Evolutionary conservation across 768 basidiomycete species (phyloP).

Genomic region (Clavaria fumosa): DNA sequence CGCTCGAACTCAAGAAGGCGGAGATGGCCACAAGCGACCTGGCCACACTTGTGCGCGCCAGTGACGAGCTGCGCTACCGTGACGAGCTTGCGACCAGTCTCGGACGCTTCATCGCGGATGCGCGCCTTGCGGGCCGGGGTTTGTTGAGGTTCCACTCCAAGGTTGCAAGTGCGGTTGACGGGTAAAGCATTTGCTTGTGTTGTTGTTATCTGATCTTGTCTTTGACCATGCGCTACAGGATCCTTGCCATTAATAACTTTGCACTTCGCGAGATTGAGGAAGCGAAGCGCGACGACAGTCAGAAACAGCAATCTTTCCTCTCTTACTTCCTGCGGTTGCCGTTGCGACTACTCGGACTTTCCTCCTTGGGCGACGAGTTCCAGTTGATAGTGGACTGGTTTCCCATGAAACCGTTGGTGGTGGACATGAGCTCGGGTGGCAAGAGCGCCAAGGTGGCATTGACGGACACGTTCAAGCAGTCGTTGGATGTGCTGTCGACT

Average conservation of each 20-base stretch:
- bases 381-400: no score
- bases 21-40: constrained; percentile 41
- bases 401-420: no score
- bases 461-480: constrained; percentile 16
- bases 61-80: constrained; percentile 27
- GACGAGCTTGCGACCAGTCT: constrained; percentile 28
- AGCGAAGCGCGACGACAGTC: not conserved
- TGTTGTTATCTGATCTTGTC: not conserved
- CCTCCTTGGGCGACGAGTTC: no score
- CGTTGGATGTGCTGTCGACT: constrained; percentile 28
- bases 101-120: constrained; percentile 25
- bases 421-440: no score
- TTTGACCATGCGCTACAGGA: constrained; percentile 17
- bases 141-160: constrained; percentile 30
- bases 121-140: constrained; percentile 26
- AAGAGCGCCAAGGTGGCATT: constrained; percentile 13
- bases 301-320: constrained; percentile 3
- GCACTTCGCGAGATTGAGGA: constrained; percentile 28
- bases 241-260: constrained; percentile 35
- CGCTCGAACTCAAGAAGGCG: constrained; percentile 33
- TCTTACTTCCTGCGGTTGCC: no score
- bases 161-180: constrained; percentile 36
- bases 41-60: constrained; percentile 29
- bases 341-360: no score
- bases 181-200: constrained; percentile 19